Base-by-base conservation (phyloP, 768 basidiomycete genomes). In the Suillus tomentosus region DNA sequence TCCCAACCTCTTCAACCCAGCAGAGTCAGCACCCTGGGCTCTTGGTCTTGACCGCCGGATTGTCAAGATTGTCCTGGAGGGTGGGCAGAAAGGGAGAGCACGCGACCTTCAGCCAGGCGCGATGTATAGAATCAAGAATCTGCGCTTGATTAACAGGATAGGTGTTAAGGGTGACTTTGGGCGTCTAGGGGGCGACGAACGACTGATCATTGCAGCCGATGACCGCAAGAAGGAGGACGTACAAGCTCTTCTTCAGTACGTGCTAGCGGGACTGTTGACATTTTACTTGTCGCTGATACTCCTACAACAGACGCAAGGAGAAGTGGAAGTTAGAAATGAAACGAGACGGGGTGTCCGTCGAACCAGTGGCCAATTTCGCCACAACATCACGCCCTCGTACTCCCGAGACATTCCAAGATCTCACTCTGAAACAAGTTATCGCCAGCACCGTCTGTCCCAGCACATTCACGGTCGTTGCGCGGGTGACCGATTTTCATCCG, bases 401-500 rank as follows among this genome's bases (percentile, higher is more conserved):
- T 57, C 67, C 59, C 13, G 60, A 17, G 24, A 11, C n/a, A 15
- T 62, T 34, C 36, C 36, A 60, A 11, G 34, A n/a, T 34, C 72
- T 68, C 58, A 76, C 76, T 19, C 76, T 85, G 56, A 70, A 78
- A 64, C 77, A 84, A 63, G 70, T 84, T 47, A 67, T 74, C 9
- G 63, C 70, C 15, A 64, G 66, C 34, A 67, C 74, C 27, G 71
- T 70, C 47, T 78, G 73, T 54, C 77, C 83, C 4, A 73, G 72
- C 17, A 77, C 72, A 48, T 84, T 81, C 63, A 78, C 73, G 45
- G 71, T 89, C 27, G 68, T 76, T 11, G 88, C 84, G 7, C 82
- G 82, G 22, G 79, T 82, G 3, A 69, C 84, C 10, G 86, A 87
- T 68, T 89, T 84, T 69, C 82, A 79, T 67, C 90, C 90, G 1